Percentiles rank a stretch among this genome's conserved stretches.
Conservation (phyloP, 805 yeast species). For the Kregervanrija fluxuum region DNA sequence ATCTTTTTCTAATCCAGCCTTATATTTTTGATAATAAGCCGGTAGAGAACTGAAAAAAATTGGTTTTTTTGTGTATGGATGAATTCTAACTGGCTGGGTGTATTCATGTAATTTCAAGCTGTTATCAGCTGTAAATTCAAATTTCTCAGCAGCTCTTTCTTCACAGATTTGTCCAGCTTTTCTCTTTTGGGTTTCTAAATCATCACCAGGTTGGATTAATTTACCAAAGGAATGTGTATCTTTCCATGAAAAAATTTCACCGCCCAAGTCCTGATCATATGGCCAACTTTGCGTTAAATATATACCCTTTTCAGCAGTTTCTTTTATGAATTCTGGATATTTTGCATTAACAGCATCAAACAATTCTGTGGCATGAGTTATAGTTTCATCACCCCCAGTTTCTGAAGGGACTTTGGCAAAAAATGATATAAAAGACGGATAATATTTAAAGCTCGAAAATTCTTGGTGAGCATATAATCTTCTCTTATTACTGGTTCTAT, state of each 20-base stretch:
- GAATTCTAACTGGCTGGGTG: constrained; percentile 5
- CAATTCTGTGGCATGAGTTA: constrained; percentile 19
- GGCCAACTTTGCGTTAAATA: constrained; percentile 5
- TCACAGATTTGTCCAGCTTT: constrained; percentile 5
- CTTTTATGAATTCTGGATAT: constrained; percentile 19
- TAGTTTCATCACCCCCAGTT: constrained; percentile 18
- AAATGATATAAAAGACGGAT: constrained; percentile 18
- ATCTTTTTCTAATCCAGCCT: neutral
- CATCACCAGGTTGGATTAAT: constrained; percentile 6
- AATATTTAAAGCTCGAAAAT: constrained; percentile 17
- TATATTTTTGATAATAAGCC: constrained; percentile 14
- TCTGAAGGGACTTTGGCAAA: constrained; percentile 13
- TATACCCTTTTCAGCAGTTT: constrained; percentile 9
- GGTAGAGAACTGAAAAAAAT: constrained; percentile 20
- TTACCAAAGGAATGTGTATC: constrained; percentile 6
- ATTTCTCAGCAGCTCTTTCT: constrained; percentile 2
- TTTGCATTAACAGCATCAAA: constrained; percentile 14
- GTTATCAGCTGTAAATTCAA: constrained; percentile 5
- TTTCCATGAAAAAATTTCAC: constrained; percentile 2
- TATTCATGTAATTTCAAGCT: constrained; percentile 6
- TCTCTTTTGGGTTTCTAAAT: constrained; percentile 2
- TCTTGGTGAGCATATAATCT: constrained; percentile 19
- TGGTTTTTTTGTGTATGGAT: constrained; percentile 10
- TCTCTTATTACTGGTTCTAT: constrained; percentile 9
- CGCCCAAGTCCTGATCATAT: neutral